Evolutionary conservation across 768 basidiomycete genomes (phyloP), one percentile per base, ranked within the genome.

Genomic region (Mycena chlorophos): DNA sequence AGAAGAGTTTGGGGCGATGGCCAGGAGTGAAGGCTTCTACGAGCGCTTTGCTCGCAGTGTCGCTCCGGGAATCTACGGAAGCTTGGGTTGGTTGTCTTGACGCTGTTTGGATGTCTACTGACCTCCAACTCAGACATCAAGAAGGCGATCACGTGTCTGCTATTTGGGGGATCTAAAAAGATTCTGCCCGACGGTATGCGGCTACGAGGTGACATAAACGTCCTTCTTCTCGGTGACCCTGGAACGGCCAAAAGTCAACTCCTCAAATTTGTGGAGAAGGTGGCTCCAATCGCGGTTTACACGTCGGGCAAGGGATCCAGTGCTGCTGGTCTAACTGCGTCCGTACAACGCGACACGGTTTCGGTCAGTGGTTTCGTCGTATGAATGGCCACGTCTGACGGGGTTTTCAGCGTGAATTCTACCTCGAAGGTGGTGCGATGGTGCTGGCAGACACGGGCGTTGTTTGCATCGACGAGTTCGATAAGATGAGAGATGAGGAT

Each of bases 401-500:
- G 19, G 19, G 22, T 54, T 30, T 51, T 13, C 58, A 98, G 94
- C 85, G 97, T 42, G 97, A 99, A 70, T 98, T 99, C 72, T 98
- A 97, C 73, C 82, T 99, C 5, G 97, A 99, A 77, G 97, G 97
- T 6, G 97, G 97, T 22, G 97, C 97, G 1, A 98, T 99, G 97
- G 97, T 99, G 5, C 84, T 98, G 31, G 97, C 97, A 1, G 97
- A 99, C 68, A 91, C 91, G 13, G 97, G 97, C 26, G 95, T 99
- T 14, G 97, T 98, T 34, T 98, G 97, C 67, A 99, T 99, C 66
- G 97, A 99, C 65, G 97, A 99, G 70, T 99, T 99, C 65, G 97
- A 99, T 75, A 99, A 99, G 77, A 99, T 99, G 97, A 81, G 96
- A 34, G 97, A 99, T 63, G 96, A 98, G 71, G 97, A 99, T 69